A percentile compares a stretch with the other conserved stretches of the same genome.
Evolutionary conservation across 129 eudicot species (phyloP).

Genomic region (Lactuca saligna): DNA sequence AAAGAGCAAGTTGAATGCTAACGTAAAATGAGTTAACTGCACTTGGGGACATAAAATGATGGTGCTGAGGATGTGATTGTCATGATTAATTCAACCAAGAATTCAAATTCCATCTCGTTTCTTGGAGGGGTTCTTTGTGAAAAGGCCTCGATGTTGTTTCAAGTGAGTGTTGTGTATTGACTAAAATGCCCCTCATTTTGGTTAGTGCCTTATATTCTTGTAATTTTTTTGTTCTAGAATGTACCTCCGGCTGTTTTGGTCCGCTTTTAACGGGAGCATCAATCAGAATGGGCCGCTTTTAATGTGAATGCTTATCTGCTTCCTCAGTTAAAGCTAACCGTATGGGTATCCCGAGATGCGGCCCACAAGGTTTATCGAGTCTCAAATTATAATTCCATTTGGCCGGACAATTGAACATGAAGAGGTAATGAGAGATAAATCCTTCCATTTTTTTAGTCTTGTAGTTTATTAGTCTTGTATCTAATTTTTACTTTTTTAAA

Average conservation of each 20-base stretch:
- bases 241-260: conserved; percentile 88
- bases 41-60: too few relatives aligned
- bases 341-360: conserved; percentile 70
- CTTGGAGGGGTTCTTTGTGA: too few relatives aligned
- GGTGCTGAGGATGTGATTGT: too few relatives aligned
- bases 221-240: conserved; percentile 45
- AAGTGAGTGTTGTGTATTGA: conserved; percentile 43
- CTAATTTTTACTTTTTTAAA: conserved; percentile 22
- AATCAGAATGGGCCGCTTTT: too few relatives aligned
- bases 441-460: too few relatives aligned
- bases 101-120: too few relatives aligned
- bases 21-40: too few relatives aligned
- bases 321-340: conserved; percentile 66
- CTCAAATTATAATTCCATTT: conserved; percentile 92
- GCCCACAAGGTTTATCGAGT: conserved; percentile 78
- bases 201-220: conserved; percentile 7
- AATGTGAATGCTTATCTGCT: conserved; percentile 88
- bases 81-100: too few relatives aligned
- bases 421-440: conserved; percentile 48
- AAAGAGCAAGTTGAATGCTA: too few relatives aligned
- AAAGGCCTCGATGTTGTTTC: too few relatives aligned
- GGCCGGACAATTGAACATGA: conserved; percentile 93
- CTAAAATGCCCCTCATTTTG: not conserved
- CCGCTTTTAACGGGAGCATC: conserved; percentile 87
- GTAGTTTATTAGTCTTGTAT: too few relatives aligned